Evolutionary conservation across 2,329 filamentous ascomycete genomes (phyloP), one percentile per base, ranked within the genome.

Genomic region (Ophiostoma sp.): DNA sequence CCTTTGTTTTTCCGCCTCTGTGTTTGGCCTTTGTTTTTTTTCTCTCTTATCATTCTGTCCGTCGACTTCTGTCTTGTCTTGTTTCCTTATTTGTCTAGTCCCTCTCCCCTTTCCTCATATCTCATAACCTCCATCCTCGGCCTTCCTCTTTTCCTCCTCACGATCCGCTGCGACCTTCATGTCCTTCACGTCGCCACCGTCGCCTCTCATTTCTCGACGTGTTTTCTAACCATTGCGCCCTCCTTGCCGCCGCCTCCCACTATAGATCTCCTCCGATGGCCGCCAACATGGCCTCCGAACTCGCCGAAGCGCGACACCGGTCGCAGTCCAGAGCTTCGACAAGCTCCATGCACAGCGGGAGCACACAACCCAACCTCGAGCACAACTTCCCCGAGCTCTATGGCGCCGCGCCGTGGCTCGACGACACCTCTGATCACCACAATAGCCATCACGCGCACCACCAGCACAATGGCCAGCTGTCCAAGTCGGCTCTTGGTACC

Each of bases 241-340:
- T 36, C 38, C 38, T 16, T 41, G 66, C n/a, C 55, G 18, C 40
- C 58, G n/a, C 49, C 49, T 55, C 49, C 18, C 9, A 16, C 4
- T 12, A 63, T 63, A 76, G 77, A 80, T 62, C 38, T 45, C 27
- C 36, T 49, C 64, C 64, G 36, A 78, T 79, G 76, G 68, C 72
- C 63, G 42, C 66, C 44, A 63, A 58, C 38, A 70, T 70, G 69
- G 72, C 72, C 67, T 66, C 67, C 60, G 69, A 74, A 74, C 73
- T 76, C 72, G 70, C 73, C 71, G 81, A 82, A 73, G 76, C 81
- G 64, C 79, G 80, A 74, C 83, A 82, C 75, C 81, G 84, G 71
- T 79, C 84, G 47, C 79, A 81, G 69, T 86, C 84, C 65, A 80
- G 82, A 73, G 84, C 81, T 66, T 86, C 84, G 44, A 86, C 84